Evolutionary conservation across 2,329 filamentous ascomycete genomes (phyloP), one percentile per base, ranked within the genome.

Genomic region (Verticillium longisporum): DNA sequence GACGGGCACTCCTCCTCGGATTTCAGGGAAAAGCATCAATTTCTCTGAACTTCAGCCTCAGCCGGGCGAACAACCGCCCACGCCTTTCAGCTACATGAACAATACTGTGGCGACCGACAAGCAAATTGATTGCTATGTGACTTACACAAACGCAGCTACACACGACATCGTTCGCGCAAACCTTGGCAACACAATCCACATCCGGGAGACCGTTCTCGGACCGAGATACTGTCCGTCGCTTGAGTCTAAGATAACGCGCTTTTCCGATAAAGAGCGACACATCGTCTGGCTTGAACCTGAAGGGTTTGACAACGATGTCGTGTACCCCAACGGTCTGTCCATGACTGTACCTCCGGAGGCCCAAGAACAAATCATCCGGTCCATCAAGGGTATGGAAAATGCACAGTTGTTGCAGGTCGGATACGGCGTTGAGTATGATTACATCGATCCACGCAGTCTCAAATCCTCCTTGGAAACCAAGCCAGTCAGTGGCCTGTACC

Each of bases 381-480:
- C 92, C 0, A 89, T 99, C 60, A 83, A 78, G n/a, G 95, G 95
- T 0, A 82, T 99, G 1, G 94, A 98, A 71, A 86, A 93, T 62
- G 92, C 92, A 4, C 87, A 81, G 32, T 97, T 99, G 93, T 83
- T 96, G 6, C 94, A 98, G 70, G 89, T 94, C 1, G 95, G 94
- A 9, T 99, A 99, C 70, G 95, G 95, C 7, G 95, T 99, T 1
- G 95, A 99, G 73, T 99, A 99, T 74, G 95, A 98, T 77, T 99
- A 99, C 73, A 91, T 99, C 18, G 95, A 99, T 71, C 95, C 95
- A 18, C 88, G 95, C 59, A 89, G 90, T 67, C 81, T 99, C 3
- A 89, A 88, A 65, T 86, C 90, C n/a, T 95, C 93, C 0, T 84
- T 99, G 7, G 95, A 99, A 74, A 98, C 95, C 1, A 99, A 98